Base-by-base conservation (phyloP, 805 yeast genomes). In the Yarrowia deformans region DNA sequence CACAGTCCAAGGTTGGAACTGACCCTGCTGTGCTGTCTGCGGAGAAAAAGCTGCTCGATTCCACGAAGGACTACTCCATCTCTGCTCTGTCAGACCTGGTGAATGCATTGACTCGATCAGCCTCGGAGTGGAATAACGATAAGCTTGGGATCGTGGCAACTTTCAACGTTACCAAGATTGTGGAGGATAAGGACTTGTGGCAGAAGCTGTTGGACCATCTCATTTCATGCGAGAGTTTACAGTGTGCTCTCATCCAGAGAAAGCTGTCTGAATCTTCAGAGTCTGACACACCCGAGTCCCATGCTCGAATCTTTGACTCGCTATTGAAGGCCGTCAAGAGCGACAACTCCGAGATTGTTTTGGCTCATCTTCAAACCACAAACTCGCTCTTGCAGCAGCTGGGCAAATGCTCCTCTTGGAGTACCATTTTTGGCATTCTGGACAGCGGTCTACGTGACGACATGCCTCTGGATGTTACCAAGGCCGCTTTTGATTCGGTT, bases 401-500 rank as follows among this genome's bases (percentile, higher is more conserved):
- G 98, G 98, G 84, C 84, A 48, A 78, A 82, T 6, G 90, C 92
- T 1, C 87, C 93, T 71, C 79, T 0, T 94, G 98, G 98, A 84
- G 84, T 45, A 78, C 82, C 2, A 89, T 93, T 1, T 87, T 94
- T 71, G 79, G 82, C 23, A 88, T 92, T 68, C 74, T 80, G 19
- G 76, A 78, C 35, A 70, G 76, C 23, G 68, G 68, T 8, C 37
- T 63, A 13, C 45, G 56, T 10, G 48, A 35, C 8, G 56, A 48
- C 14, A 49, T 63, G 68, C 35, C 84, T 34, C 78, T 79, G 29
- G 82, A 83, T 5, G 82, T 91, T 46, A 81, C 86, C 71, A 87
- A 85, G 72, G 84, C 89, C 0, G 87, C 97, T 0, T 95, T 92
- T 79, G 93, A 88, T 69, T 90, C 95, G 0, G 81, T 94, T 71